Conservation (phyloP, 2,329 filamentous ascomycete genomes). For the Colletotrichum horii region DNA sequence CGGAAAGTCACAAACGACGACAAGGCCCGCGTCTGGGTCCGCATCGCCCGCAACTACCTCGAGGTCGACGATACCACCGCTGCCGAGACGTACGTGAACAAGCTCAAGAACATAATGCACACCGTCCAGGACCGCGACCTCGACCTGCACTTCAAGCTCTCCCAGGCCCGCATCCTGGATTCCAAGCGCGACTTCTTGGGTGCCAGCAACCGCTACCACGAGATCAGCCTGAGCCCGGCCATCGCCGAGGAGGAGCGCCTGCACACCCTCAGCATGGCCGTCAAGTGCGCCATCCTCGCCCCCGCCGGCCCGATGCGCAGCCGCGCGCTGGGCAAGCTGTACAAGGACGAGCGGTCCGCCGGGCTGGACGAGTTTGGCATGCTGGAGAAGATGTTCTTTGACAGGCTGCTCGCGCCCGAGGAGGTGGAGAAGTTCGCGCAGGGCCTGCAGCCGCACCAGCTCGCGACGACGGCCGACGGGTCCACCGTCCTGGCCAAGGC, state of each 20-base stretch:
- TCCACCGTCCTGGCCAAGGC: conserved; percentile 92
- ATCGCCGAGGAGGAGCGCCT: conserved; percentile 89
- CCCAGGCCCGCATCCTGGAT: conserved; percentile 91
- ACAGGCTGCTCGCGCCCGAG: conserved; percentile 78
- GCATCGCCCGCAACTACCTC: conserved; percentile 91
- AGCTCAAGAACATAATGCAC: conserved; percentile 91
- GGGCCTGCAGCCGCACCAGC: conserved; percentile 83
- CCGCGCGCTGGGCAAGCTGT: conserved; percentile 79
- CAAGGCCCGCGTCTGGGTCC: conserved; percentile 86
- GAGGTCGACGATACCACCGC: conserved; percentile 90
- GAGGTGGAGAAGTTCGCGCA: conserved; percentile 88
- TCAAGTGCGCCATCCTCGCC: conserved; percentile 90
- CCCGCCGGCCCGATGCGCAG: conserved; percentile 88
- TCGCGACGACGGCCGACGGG: conserved; percentile 88
- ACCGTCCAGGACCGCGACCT: conserved; percentile 76
- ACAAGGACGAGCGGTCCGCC: conserved; percentile 87
- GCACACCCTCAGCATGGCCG: conserved; percentile 82
- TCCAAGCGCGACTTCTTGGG: conserved; percentile 88
- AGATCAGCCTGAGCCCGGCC: conserved; percentile 76
- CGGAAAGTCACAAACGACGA: conserved; percentile 82
- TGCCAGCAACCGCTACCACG: conserved; percentile 86
- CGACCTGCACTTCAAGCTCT: conserved; percentile 85
- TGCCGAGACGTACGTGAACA: conserved; percentile 89
- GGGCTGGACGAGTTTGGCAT: conserved; percentile 83
- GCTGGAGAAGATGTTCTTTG: conserved; percentile 96